Conservation (phyloP, 2,329 filamentous ascomycete genomes). For the Aschersonia sp. region DNA sequence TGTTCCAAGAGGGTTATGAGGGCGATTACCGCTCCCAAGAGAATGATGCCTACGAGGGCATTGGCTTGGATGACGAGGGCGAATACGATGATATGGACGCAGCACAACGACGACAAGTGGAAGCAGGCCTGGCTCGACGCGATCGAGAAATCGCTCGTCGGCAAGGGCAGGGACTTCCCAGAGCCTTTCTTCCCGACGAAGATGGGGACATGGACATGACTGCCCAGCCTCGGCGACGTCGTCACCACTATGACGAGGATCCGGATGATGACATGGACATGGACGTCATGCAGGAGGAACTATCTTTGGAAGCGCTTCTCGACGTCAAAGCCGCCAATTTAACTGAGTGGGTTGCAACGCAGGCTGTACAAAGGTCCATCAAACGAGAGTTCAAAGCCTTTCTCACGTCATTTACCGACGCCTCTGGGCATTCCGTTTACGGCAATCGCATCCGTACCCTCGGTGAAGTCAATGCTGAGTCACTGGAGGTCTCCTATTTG, state of each 20-base stretch:
- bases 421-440: constrained; percentile 81
- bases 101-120: constrained; percentile 53
- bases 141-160: constrained; percentile 57
- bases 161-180: constrained; percentile 51
- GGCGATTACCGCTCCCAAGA: constrained; percentile 55
- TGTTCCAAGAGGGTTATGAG: constrained; percentile 62
- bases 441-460: constrained; percentile 86
- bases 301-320: constrained; percentile 78
- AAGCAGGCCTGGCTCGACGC: constrained; percentile 58
- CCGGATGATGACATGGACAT: constrained; percentile 83
- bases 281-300: constrained; percentile 90
- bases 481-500: constrained; percentile 89
- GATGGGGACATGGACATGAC: constrained; percentile 82
- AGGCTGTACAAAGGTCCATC: constrained; percentile 82
- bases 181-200: constrained; percentile 64
- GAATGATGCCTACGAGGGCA: constrained; percentile 54
- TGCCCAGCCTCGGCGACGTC: constrained; percentile 67
- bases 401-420: constrained; percentile 88
- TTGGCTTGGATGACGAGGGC: constrained; percentile 63
- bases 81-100: constrained; percentile 59
- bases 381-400: constrained; percentile 96
- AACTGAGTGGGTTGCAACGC: constrained; percentile 88
- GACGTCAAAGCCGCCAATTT: constrained; percentile 90
- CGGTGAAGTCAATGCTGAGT: constrained; percentile 95
- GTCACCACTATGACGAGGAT: constrained; percentile 89